These are phyloP conservation scores for Talinum fruticosum DNA, from an alignment of 148 eudicot genomes.

Conservation along the genomic window DNA sequence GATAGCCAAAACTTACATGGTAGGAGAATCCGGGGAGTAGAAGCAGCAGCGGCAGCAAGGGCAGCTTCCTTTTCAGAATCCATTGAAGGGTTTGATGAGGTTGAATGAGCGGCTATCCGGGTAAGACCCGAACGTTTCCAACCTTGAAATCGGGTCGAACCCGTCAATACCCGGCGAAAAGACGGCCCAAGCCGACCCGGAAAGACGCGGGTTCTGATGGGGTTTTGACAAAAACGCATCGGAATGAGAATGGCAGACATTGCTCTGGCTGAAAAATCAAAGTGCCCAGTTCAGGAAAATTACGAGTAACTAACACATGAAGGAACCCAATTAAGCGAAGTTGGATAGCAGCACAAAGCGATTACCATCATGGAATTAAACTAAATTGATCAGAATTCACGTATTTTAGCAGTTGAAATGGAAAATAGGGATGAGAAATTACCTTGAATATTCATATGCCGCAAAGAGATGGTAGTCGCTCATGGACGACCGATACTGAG, in stretches of 20 bases:
- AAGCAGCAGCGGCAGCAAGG: slow-evolving; percentile 21
- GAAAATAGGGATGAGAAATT: slow-evolving; percentile 1
- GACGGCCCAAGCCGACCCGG: slow-evolving; percentile 11
- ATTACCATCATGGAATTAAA: not conserved
- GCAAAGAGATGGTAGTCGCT: not conserved
- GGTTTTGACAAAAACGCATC: slow-evolving; percentile 26
- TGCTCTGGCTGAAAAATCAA: slow-evolving; percentile 7
- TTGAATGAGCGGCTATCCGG: slow-evolving; percentile 19
- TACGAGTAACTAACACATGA: not conserved
- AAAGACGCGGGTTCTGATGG: slow-evolving; percentile 16
- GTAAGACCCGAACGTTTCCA: slow-evolving; percentile 1
- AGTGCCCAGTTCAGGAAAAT: slow-evolving; percentile 1
- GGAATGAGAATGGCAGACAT: slow-evolving; percentile 30
- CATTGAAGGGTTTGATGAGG: slow-evolving; percentile 23
- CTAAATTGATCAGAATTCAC: not conserved
- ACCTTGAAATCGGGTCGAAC: slow-evolving; percentile 11
- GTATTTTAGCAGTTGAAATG: not conserved
- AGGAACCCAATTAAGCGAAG: not conserved
- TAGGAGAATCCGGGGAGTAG: slow-evolving; percentile 26
- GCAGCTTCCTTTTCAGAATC: slow-evolving; percentile 35
- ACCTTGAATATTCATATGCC: slow-evolving; percentile 15
- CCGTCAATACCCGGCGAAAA: slow-evolving; percentile 3
- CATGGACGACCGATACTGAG: no score
- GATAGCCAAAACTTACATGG: slow-evolving; percentile 18
- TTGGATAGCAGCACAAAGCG: not conserved